A percentile compares a stretch with the other conserved stretches of the same genome.
These are phyloP conservation scores for Sphagnum contortum DNA, from an alignment of 225 moss, liverwort and hornwort genomes.

Conservation along the genomic window DNA sequence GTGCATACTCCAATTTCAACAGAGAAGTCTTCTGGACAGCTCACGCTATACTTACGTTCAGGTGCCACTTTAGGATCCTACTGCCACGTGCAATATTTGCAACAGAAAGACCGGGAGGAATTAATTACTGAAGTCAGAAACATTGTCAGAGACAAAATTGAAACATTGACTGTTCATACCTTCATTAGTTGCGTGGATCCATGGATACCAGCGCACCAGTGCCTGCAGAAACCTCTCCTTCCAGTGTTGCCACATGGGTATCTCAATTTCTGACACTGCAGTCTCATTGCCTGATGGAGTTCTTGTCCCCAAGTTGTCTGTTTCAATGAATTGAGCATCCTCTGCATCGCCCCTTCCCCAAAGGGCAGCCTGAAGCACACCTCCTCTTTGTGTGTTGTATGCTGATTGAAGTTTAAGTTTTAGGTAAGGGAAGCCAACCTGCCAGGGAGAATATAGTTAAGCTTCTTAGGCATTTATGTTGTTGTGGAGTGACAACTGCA, in stretches of 20 bases:
- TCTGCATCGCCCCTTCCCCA: constrained; percentile 82
- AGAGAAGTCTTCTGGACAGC: neutral
- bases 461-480: too few species aligned
- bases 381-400: constrained; percentile 66
- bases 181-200: constrained; percentile 84
- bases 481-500: too few species aligned
- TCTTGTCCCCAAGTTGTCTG: constrained; percentile 32
- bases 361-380: constrained; percentile 75
- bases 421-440: constrained; percentile 87
- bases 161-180: constrained; percentile 27
- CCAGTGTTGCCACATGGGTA: constrained; percentile 22
- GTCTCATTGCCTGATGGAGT: constrained; percentile 12
- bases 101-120: too few species aligned
- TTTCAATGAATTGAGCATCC: constrained; percentile 34
- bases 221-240: constrained; percentile 29
- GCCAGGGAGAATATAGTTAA: neutral
- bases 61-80: too few species aligned
- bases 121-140: too few species aligned
- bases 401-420: constrained; percentile 84
- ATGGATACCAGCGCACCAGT: constrained; percentile 64
- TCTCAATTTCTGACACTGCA: constrained; percentile 12
- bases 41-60: too few species aligned
- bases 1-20: neutral
- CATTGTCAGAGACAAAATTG: neutral
- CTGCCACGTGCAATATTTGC: too few species aligned